Base-by-base conservation (phyloP, 495 filamentous ascomycete species). In the Daldinia vernicosa region DNA sequence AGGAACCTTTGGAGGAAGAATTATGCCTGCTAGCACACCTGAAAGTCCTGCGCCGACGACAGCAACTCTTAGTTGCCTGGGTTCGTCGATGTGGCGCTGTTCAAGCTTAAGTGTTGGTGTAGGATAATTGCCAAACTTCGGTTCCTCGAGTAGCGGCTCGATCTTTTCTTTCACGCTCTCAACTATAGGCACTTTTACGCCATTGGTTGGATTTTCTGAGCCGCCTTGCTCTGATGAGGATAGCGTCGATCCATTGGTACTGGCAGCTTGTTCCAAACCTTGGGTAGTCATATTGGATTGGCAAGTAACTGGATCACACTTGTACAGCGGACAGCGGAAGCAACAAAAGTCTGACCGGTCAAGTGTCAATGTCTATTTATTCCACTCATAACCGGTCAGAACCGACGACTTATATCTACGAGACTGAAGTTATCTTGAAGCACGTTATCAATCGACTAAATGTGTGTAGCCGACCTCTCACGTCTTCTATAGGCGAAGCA, bases 41-140 rank as follows among this genome's bases (percentile, higher is more conserved):
- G 89, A 86, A 9, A 89, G 83, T 0, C 90, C 90, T 40, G 89
- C 89, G 6, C 90, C 90, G 63, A 92, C 87, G 53, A 90, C 82
- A 33, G 88, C 84, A 12, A 92, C 85, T 50, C 83, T 81, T 30
- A 90, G 67, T 0, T 82, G 81, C 27, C 89, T 84, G 22, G 76
- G 79, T 66, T 89, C 82, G 68, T 91, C 88, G 14, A 90, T 82
- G 30, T 86, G 80, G 33, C 86, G 82, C 17, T 83, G 61, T 11
- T 65, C 71, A 56, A 75, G 74, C 56, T 59, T 67, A 62, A 54
- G 69, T 70, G 39, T 77, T 71, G 45, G 76, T 65, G 15, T 72
- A 74, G 33, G 66, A 52, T 55, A 74, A 55, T 30, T 60, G 17
- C 57, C 35, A 3, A 3, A 22, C 45, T 66, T 40, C 33, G 66